A percentile compares a stretch with the other conserved stretches of the same genome.
These are phyloP conservation scores for Alternaria brassicae DNA, from an alignment of 2,329 filamentous ascomycete genomes.

Conservation along the genomic window DNA sequence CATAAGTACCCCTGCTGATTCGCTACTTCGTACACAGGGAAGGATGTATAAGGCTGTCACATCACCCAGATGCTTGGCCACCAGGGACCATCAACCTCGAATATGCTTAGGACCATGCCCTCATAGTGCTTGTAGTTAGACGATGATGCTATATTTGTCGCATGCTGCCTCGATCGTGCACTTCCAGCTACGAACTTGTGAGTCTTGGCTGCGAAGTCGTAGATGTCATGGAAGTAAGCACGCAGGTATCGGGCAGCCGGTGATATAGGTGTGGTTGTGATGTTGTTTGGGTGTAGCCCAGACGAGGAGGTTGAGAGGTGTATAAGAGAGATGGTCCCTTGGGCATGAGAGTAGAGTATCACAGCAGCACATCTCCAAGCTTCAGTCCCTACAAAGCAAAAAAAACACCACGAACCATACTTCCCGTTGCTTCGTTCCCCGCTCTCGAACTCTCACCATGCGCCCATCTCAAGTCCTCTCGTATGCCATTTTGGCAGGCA, in stretches of 20 bases:
- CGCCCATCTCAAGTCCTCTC: slow-evolving; percentile 26
- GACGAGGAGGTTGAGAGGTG: background rate
- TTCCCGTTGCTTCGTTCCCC: background rate
- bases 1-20: background rate
- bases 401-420: too few species aligned
- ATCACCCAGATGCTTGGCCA: background rate
- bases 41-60: background rate
- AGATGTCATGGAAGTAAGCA: slow-evolving; percentile 14
- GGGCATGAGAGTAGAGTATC: background rate
- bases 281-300: background rate
- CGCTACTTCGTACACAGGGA: background rate
- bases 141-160: background rate
- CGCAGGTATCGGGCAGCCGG: background rate
- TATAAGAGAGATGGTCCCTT: background rate
- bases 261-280: background rate
- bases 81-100: background rate
- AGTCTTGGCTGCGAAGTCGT: slow-evolving; percentile 8
- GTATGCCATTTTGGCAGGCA: slow-evolving; percentile 26
- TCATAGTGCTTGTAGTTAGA: background rate
- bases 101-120: background rate
- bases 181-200: background rate
- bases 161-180: background rate
- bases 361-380: background rate
- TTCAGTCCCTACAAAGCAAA: too few species aligned
- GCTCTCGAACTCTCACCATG: slow-evolving; percentile 30